Base-by-base conservation (phyloP, 164 flowering plant genomes). In the Berberis thunbergii region DNA sequence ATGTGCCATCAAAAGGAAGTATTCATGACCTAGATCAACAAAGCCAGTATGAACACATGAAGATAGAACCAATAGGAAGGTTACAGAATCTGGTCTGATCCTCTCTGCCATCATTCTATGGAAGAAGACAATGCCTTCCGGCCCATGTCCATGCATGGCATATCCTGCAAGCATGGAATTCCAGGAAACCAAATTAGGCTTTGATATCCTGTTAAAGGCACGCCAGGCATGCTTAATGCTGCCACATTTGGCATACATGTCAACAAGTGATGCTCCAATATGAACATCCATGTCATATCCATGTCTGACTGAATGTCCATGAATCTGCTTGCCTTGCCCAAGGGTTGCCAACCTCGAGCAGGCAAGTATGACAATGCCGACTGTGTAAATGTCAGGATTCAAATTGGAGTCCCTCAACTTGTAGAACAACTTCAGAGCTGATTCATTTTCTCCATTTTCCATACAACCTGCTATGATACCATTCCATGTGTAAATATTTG, bases 81-180 rank as follows among this genome's bases (percentile, higher is more conserved):
- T 86, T 48, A 72, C 76, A 11, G 84, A 83, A 74, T 83, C 86
- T 0, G 91, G 89, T 68, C 76, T 68, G n/a, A 81, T 44, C 50
- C 89, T 87, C 7, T 66, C 72, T 38, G 49, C 77, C 54, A 62
- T 74, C 89, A 88, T 88, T 70, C 70, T 66, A 42, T 7, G 45
- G 13, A 88, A 72, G 72, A 84, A 58, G 65, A 75, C 81, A 65
- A 86, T 57, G 40, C 86, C 91, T 61, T 86, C 86, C 43, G 62
- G 63, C 42, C 82, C 87, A 66, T 74, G 69, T 11, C 86, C 87
- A 77, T 81, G 83, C 48, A 82, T 88, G 0, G 88, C 68, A 42
- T 82, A 84, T 43, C 89, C 96, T 61, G 88, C 78, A 64, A 88
- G 73, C 52, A 87, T 82, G 43, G 88, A 85, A 71, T 85, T 88